Percentiles rank a stretch among this genome's conserved stretches.
Evolutionary conservation across 352 stramenopile genomes (phyloP).

Genomic region (Pythium phragmiticola): DNA sequence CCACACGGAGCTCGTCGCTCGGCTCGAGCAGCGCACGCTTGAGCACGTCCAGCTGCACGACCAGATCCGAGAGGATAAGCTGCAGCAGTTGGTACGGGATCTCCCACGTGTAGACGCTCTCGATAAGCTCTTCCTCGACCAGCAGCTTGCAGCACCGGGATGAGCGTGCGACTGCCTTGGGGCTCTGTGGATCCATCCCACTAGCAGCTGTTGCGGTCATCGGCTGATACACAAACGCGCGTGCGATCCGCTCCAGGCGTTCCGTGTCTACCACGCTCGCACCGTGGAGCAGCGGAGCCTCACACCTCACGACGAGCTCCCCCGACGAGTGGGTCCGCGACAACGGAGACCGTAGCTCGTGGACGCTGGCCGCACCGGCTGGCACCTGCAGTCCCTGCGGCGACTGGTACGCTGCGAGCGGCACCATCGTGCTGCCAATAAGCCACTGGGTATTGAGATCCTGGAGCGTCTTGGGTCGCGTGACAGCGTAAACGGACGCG

Average conservation of each 20-base stretch:
- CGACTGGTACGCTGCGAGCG: constrained; percentile 51
- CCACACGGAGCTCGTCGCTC: constrained; percentile 25
- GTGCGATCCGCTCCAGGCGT: constrained; percentile 62
- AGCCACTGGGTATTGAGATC: constrained; percentile 77
- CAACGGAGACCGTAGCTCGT: constrained; percentile 61
- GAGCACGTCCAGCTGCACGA: constrained; percentile 64
- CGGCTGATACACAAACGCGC: constrained; percentile 76
- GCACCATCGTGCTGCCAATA: constrained; percentile 58
- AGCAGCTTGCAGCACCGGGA: constrained; percentile 52
- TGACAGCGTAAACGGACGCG: constrained; percentile 69
- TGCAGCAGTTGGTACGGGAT: constrained; percentile 84
- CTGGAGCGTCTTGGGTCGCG: constrained; percentile 46
- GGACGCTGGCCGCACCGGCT: constrained; percentile 34
- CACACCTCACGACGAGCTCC: constrained; percentile 77
- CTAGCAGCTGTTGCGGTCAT: constrained; percentile 8
- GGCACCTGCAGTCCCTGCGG: constrained; percentile 26
- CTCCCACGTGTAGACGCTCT: constrained; percentile 88
- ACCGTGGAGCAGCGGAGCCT: constrained; percentile 56
- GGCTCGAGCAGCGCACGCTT: constrained; percentile 34
- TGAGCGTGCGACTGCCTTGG: not conserved
- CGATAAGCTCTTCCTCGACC: constrained; percentile 83
- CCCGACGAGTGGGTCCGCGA: constrained; percentile 60
- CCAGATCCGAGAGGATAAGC: constrained; percentile 69
- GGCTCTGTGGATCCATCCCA: not conserved
- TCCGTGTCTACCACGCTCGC: constrained; percentile 35